These are phyloP conservation scores for Tetrapyrgos nigripes DNA, from an alignment of 1,284 basidiomycete species.

Conservation along the genomic window DNA sequence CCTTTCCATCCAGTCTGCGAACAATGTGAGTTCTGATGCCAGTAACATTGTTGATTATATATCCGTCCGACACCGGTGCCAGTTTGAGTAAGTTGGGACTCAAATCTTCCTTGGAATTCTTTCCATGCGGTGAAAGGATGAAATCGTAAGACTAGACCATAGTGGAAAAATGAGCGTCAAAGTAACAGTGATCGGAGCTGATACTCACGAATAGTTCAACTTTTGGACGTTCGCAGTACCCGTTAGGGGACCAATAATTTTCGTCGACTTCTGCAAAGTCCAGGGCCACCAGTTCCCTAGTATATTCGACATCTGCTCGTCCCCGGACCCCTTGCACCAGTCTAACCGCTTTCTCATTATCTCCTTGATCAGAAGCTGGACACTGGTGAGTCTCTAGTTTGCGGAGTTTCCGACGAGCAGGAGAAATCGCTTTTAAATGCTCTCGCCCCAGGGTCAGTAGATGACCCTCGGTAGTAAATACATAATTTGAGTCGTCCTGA, in stretches of 20 bases:
- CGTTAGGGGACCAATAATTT: slow-evolving; percentile 65
- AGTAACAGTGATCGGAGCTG: not conserved
- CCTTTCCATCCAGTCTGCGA: slow-evolving; percentile 80
- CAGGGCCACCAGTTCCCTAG: slow-evolving; percentile 67
- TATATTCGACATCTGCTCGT: slow-evolving; percentile 81
- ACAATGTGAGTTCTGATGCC: slow-evolving; percentile 82
- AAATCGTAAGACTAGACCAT: slow-evolving; percentile 75
- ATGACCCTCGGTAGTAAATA: slow-evolving; percentile 95
- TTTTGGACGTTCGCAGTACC: slow-evolving; percentile 76
- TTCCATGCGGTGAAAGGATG: slow-evolving; percentile 69
- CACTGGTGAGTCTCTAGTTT: slow-evolving; percentile 75
- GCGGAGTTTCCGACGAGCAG: slow-evolving; percentile 65
- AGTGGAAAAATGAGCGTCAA: slow-evolving; percentile 12
- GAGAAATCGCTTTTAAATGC: slow-evolving; percentile 61
- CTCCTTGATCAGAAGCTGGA: slow-evolving; percentile 63
- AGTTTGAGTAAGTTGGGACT: slow-evolving; percentile 75
- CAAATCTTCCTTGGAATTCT: slow-evolving; percentile 66
- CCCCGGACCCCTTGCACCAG: slow-evolving; percentile 73
- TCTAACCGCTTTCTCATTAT: slow-evolving; percentile 44
- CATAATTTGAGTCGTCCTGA: slow-evolving; percentile 78
- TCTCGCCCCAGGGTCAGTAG: slow-evolving; percentile 71
- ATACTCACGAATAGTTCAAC: slow-evolving; percentile 74
- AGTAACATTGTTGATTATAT: slow-evolving; percentile 75
- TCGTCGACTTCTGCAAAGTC: slow-evolving; percentile 56
- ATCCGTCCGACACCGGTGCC: slow-evolving; percentile 68